phyloP scores from a whole-genome alignment of 2,329 filamentous ascomycete species.

The Akanthomyces muscarius region DNA sequence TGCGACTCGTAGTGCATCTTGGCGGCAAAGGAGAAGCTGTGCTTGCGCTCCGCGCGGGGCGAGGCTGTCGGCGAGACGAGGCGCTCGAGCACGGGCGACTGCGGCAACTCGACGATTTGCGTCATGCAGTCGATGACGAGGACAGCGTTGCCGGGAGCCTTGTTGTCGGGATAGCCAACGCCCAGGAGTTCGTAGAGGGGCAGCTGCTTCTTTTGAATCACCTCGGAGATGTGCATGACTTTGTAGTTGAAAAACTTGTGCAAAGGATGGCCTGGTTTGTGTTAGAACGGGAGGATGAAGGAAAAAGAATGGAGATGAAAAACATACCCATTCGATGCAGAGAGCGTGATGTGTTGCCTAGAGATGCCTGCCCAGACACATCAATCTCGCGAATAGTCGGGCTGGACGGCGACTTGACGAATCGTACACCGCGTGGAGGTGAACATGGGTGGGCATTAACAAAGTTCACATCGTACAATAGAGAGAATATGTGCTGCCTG shows the following conservation, averaged over 20 bases:
- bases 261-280: constrained; percentile 51
- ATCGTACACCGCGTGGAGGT: constrained; percentile 52
- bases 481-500: constrained; percentile 40
- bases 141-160: constrained; percentile 35
- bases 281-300: constrained; percentile 18
- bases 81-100: constrained; percentile 45
- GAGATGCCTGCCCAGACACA: constrained; percentile 41
- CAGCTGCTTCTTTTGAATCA: constrained; percentile 45
- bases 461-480: constrained; percentile 59
- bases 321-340: constrained; percentile 45
- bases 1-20: constrained; percentile 56
- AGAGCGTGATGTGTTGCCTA: constrained; percentile 43
- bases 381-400: constrained; percentile 57
- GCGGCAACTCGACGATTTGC: constrained; percentile 43
- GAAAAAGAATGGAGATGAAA: background rate
- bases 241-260: constrained; percentile 61
- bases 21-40: constrained; percentile 40
- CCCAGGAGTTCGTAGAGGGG: constrained; percentile 46
- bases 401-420: constrained; percentile 56
- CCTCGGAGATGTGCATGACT: constrained; percentile 54
- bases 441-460: constrained; percentile 64
- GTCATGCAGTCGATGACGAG: constrained; percentile 63
- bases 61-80: constrained; percentile 27
- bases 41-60: constrained; percentile 31
- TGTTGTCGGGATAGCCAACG: constrained; percentile 30